Evolutionary conservation across 176 grass and related monocot species (phyloP).

Genomic region (Poa annua): DNA sequence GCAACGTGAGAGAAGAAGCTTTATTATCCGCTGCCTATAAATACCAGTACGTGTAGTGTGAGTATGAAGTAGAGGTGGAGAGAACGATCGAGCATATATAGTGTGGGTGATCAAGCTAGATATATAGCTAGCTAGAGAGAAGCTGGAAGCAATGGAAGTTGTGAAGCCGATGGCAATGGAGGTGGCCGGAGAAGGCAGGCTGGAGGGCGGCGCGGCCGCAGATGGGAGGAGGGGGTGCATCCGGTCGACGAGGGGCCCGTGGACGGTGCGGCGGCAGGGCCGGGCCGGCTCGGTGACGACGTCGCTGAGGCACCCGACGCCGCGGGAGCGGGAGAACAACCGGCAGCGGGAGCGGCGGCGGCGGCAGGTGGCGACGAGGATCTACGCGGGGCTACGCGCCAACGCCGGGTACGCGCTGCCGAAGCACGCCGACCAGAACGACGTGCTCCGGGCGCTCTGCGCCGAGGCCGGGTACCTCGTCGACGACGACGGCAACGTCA

Average conservation of each 20-base stretch:
- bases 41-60: slow-evolving; percentile 28
- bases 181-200: slow-evolving; percentile 25
- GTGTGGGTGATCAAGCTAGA: neutral
- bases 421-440: slow-evolving; percentile 92
- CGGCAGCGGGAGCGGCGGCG: slow-evolving; percentile 67
- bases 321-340: slow-evolving; percentile 86
- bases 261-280: slow-evolving; percentile 61
- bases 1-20: slow-evolving; percentile 33
- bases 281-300: slow-evolving; percentile 51
- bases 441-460: slow-evolving; percentile 82
- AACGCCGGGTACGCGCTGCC: slow-evolving; percentile 68
- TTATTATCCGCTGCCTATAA: slow-evolving; percentile 36
- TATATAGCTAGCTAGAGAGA: neutral
- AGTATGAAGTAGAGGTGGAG: neutral
- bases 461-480: slow-evolving; percentile 78
- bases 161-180: slow-evolving; percentile 8
- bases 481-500: slow-evolving; percentile 76
- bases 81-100: neutral
- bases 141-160: neutral
- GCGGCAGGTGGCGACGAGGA: slow-evolving; percentile 63
- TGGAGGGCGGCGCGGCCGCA: slow-evolving; percentile 8
- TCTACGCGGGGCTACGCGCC: slow-evolving; percentile 71
- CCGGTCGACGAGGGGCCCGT: slow-evolving; percentile 68
- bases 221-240: slow-evolving; percentile 65
- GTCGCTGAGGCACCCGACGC: slow-evolving; percentile 69